Conservation (phyloP, 352 stramenopile species). For the Peronospora tabacina region DNA sequence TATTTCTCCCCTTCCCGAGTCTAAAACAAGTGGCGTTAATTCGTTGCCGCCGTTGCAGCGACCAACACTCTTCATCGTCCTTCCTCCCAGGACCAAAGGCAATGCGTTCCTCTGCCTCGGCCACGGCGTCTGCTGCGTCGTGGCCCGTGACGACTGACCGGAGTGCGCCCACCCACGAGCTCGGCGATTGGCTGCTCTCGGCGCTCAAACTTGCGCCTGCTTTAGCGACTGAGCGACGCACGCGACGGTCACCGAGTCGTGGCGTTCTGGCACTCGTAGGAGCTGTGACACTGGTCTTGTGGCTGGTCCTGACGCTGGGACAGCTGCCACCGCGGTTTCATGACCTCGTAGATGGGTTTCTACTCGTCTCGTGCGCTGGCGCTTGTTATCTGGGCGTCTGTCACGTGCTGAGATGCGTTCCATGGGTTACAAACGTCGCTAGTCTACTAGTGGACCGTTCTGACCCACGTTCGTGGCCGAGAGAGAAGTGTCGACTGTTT, state of each 20-base stretch:
- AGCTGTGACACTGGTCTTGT: constrained; percentile 23
- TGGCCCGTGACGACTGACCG: constrained; percentile 12
- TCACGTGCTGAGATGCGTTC: constrained; percentile 27
- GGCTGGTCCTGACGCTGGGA: constrained; percentile 23
- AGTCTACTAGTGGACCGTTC: constrained; percentile 47
- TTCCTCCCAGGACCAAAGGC: constrained; percentile 4
- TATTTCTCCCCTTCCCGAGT: no score
- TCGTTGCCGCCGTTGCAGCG: no score
- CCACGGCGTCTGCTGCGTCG: constrained; percentile 1
- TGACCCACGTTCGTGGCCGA: constrained; percentile 40
- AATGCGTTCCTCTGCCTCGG: not conserved
- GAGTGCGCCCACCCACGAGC: constrained; percentile 29
- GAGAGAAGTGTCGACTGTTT: constrained; percentile 49
- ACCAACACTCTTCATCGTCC: not conserved
- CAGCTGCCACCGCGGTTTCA: constrained; percentile 35
- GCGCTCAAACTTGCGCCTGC: constrained; percentile 21
- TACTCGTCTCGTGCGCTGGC: constrained; percentile 44
- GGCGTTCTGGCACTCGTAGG: constrained; percentile 28
- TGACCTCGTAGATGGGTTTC: constrained; percentile 42
- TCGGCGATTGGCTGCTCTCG: constrained; percentile 50
- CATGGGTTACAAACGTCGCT: constrained; percentile 20
- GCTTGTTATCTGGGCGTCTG: constrained; percentile 44
- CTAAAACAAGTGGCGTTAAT: no score
- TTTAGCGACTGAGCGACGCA: not conserved
- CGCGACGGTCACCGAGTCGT: constrained; percentile 16